These are phyloP conservation scores for Nannizzia gypsea DNA, from an alignment of 2,329 filamentous ascomycete species.

Conservation along the genomic window DNA sequence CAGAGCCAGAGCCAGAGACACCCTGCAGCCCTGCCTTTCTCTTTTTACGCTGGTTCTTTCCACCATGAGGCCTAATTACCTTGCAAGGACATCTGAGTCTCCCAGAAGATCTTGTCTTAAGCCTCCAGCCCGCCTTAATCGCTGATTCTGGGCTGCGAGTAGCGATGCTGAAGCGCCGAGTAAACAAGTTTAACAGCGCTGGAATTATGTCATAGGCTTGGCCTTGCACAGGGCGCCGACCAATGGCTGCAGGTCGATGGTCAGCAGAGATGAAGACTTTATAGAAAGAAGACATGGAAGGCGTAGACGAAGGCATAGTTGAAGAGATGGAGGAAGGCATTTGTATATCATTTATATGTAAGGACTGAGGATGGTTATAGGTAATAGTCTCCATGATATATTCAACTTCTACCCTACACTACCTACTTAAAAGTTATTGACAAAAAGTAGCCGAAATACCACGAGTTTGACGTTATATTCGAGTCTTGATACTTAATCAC, in stretches of 20 bases:
- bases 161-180: not conserved
- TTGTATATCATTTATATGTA: not conserved
- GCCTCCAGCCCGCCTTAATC: not conserved
- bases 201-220: conserved; percentile 1
- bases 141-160: not conserved
- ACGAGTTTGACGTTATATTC: not conserved
- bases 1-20: not conserved
- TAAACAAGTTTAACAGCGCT: too few relatives aligned
- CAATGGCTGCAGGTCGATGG: not conserved
- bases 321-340: too few relatives aligned
- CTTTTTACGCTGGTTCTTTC: not conserved
- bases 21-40: not conserved
- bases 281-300: not conserved
- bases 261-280: not conserved
- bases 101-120: not conserved
- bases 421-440: too few relatives aligned
- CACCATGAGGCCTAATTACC: not conserved
- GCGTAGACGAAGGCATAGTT: too few relatives aligned
- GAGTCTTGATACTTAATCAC: not conserved
- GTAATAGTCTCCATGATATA: not conserved
- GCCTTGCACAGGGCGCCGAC: not conserved
- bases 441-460: not conserved
- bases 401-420: not conserved
- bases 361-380: not conserved
- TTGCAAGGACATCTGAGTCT: not conserved